phyloP scores from a whole-genome alignment of 2,329 filamentous ascomycete species.

The Drechslera avenae region DNA sequence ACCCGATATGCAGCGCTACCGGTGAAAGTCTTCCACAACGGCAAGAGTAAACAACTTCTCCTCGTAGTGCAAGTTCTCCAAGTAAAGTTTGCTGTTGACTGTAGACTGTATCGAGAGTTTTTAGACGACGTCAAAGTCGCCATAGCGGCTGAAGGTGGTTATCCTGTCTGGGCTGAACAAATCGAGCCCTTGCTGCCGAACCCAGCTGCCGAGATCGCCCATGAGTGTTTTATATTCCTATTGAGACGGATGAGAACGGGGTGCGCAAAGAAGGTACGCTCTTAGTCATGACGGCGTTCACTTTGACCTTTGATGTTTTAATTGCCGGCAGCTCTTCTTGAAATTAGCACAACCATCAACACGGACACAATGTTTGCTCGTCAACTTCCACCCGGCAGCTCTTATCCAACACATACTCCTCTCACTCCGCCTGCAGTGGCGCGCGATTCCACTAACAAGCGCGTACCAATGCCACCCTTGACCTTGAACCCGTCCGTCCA shows the following conservation, averaged over 20 bases:
- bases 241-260: constrained; percentile 66
- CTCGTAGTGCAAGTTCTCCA: constrained; percentile 16
- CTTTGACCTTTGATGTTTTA: constrained; percentile 64
- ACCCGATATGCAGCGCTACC: not conserved
- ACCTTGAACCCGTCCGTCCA: constrained; percentile 54
- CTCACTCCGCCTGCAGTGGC: not conserved
- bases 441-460: not conserved
- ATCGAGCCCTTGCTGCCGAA: constrained; percentile 13
- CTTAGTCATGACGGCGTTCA: too few relatives aligned
- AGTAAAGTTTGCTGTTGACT: constrained; percentile 15
- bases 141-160: constrained; percentile 2
- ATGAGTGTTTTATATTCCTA: constrained; percentile 21
- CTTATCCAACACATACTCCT: not conserved
- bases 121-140: constrained; percentile 9
- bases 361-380: not conserved
- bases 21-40: too few relatives aligned
- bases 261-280: constrained; percentile 68
- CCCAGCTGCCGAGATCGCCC: constrained; percentile 5
- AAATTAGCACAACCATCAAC: too few relatives aligned
- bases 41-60: not conserved
- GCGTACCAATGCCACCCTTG: not conserved
- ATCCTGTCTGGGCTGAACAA: constrained; percentile 20
- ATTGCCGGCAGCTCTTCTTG: not conserved
- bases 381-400: not conserved
- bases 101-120: constrained; percentile 23